Base-by-base conservation (phyloP, 1,284 basidiomycete genomes). In the Ceratobasidium sp. region DNA sequence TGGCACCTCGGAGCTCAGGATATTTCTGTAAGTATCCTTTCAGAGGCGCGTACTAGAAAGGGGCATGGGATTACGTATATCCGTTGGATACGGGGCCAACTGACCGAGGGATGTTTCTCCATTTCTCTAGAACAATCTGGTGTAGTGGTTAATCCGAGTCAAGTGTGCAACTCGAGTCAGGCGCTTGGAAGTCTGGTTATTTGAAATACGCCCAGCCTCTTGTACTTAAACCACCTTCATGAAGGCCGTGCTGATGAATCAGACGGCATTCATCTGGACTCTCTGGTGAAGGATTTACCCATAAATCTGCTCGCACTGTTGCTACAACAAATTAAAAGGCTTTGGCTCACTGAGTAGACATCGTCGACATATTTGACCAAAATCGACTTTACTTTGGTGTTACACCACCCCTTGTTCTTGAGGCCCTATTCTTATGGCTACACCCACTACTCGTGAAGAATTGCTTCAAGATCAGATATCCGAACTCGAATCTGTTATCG, bases 21-120 rank as follows among this genome's bases (percentile, higher is more conserved):
- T 89, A 89, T 77, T 85, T 88, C 6, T 75, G 72, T 36, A 87
- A 73, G 41, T 86, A 75, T 16, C 72, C 76, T 55, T 75, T 71
- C 2, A 82, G 75, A 41, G 69, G 75, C 16, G 72, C 14, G 53
- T 70, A 76, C 77, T 77, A 48, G n/a, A n/a, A n/a, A n/a, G n/a
- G n/a, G n/a, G n/a, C n/a, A n/a, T n/a, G n/a, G n/a, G n/a, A n/a
- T n/a, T n/a, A n/a, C n/a, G n/a, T n/a, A n/a, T n/a, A n/a, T n/a
- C n/a, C n/a, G n/a, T n/a, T n/a, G n/a, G n/a, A n/a, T n/a, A n/a
- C n/a, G 8, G 26, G 32, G n/a, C 28, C 16, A 34, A 34, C 57
- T 30, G 57, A 75, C 74, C 32, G 73, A 75, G 26, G 70, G 61
- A 60, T 74, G 73, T 23, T 58, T 53, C 21, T 74, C 70, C 74